Conservation (phyloP, 2,329 filamentous ascomycete genomes). For the Thelonectria olida region DNA sequence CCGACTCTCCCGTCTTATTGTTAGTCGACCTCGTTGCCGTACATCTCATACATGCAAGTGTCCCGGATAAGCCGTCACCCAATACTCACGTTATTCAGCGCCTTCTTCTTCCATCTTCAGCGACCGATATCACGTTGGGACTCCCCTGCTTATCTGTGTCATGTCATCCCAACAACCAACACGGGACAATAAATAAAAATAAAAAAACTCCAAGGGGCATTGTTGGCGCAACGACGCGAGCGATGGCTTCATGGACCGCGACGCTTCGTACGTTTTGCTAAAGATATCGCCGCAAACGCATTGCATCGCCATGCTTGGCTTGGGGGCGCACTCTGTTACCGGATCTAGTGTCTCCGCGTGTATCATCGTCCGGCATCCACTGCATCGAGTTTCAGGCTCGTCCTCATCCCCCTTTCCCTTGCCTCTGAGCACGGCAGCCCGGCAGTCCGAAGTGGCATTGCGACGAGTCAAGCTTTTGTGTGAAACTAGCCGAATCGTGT, state of each 20-base stretch:
- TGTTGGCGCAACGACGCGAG: too few relatives aligned
- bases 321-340: slow-evolving; percentile 14
- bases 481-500: background rate
- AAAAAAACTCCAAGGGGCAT: too few relatives aligned
- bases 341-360: slow-evolving; percentile 14
- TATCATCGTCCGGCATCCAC: slow-evolving; percentile 8
- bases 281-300: background rate
- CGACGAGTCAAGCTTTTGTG: too few relatives aligned
- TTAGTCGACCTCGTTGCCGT: too few relatives aligned
- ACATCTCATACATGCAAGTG: too few relatives aligned
- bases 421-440: background rate
- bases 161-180: background rate
- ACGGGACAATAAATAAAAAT: too few relatives aligned
- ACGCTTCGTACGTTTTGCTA: background rate
- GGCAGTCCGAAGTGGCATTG: too few relatives aligned
- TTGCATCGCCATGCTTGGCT: slow-evolving; percentile 3
- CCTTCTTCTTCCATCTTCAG: background rate
- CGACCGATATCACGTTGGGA: background rate
- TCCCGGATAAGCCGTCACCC: background rate
- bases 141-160: background rate
- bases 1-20: too few relatives aligned
- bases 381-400: slow-evolving; percentile 10
- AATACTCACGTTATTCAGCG: background rate
- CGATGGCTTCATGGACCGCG: background rate
- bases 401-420: background rate